phyloP scores from a whole-genome alignment of 768 basidiomycete genomes.

The Russula griseocarnosa region DNA sequence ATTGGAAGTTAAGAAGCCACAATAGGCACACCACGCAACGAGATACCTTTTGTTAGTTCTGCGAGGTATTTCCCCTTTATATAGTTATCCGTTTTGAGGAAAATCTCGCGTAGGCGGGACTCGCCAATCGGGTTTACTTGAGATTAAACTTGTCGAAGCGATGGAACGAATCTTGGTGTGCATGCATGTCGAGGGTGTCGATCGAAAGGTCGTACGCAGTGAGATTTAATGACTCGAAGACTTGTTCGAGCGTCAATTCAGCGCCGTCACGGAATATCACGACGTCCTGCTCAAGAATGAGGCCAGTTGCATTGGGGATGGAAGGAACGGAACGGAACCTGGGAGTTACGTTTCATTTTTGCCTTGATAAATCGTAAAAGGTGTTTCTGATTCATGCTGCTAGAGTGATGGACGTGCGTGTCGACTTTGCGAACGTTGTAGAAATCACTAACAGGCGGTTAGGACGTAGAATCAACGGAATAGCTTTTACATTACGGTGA shows the following conservation, averaged over 20 bases:
- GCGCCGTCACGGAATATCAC: slow-evolving; percentile 94
- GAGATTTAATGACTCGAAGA: slow-evolving; percentile 93
- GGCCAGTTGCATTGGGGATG: neutral
- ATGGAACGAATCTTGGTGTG: slow-evolving; percentile 96
- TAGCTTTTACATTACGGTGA: slow-evolving; percentile 49
- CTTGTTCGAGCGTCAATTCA: slow-evolving; percentile 82
- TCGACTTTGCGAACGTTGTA: slow-evolving; percentile 98
- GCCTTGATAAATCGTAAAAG: slow-evolving; percentile 96
- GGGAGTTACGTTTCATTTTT: slow-evolving; percentile 88
- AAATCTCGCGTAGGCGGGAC: slow-evolving; percentile 91
- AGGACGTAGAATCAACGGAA: neutral
- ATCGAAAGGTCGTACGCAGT: slow-evolving; percentile 98
- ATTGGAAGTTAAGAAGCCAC: neutral
- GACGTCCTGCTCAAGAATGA: slow-evolving; percentile 58
- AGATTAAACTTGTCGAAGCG: slow-evolving; percentile 98
- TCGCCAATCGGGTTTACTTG: slow-evolving; percentile 98
- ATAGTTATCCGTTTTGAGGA: slow-evolving; percentile 95
- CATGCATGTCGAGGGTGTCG: slow-evolving; percentile 99
- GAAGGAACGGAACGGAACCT: slow-evolving; percentile 46
- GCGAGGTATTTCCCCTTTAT: slow-evolving; percentile 91
- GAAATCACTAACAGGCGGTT: slow-evolving; percentile 67
- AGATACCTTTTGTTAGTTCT: slow-evolving; percentile 81
- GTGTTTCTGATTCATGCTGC: slow-evolving; percentile 99
- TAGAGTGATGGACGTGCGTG: slow-evolving; percentile 97
- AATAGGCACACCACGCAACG: neutral